These are phyloP conservation scores for Metarhizium robertsii DNA, from an alignment of 2,329 filamentous ascomycete genomes.

Conservation along the genomic window DNA sequence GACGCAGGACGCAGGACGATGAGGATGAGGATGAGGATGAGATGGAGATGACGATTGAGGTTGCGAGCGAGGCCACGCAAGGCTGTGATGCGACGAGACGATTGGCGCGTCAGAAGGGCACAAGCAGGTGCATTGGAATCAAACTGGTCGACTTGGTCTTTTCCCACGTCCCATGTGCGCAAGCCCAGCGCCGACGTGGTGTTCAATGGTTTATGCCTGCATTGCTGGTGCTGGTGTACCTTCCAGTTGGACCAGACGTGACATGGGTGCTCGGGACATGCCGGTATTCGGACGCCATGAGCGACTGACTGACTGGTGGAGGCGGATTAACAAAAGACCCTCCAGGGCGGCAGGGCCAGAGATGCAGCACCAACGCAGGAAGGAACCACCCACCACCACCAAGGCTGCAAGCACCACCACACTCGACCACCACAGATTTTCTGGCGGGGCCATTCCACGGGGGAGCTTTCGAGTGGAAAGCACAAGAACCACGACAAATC, in stretches of 20 bases:
- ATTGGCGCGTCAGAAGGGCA: not conserved
- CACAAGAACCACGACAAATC: constrained; percentile 1
- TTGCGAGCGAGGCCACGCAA: not conserved
- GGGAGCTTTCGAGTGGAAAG: not conserved
- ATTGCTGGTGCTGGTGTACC: no score
- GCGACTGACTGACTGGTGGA: not conserved
- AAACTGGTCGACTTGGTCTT: no score
- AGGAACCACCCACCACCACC: no score
- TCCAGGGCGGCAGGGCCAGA: not conserved
- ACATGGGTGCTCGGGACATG: no score
- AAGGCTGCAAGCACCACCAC: no score
- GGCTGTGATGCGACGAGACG: not conserved
- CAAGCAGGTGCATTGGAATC: not conserved
- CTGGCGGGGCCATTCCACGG: not conserved
- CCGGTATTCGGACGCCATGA: no score
- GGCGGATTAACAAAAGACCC: not conserved
- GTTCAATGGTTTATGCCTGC: no score
- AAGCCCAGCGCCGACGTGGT: no score
- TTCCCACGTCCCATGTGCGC: no score
- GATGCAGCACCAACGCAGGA: not conserved
- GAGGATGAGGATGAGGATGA: not conserved
- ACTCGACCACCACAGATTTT: not conserved
- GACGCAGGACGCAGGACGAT: not conserved
- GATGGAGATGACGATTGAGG: not conserved
- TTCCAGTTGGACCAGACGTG: not conserved